Conservation (phyloP, 208 protist species). For the Trichomonas vaginalis region DNA sequence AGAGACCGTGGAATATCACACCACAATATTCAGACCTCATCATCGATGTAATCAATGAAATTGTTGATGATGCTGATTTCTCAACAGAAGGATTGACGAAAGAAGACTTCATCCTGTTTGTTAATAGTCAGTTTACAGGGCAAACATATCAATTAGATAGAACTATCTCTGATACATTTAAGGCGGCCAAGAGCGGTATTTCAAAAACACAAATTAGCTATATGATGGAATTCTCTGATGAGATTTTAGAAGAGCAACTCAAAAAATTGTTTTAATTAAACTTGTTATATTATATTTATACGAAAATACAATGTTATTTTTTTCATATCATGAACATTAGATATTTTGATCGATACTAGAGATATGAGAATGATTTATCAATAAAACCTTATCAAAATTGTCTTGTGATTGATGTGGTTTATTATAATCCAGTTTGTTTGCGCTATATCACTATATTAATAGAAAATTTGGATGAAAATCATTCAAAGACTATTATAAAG, state of each 20-base stretch:
- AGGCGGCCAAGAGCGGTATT: background rate
- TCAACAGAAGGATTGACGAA: background rate
- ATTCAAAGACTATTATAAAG: no score
- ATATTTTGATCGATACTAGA: no score
- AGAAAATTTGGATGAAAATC: no score
- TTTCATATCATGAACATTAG: no score
- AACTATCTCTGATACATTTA: background rate
- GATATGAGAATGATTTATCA: no score
- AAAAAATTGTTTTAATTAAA: background rate
- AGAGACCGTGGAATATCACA: background rate
- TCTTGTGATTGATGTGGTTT: no score
- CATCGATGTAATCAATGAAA: background rate
- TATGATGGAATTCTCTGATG: background rate
- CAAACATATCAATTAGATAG: background rate
- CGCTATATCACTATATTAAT: no score
- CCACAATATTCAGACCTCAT: background rate
- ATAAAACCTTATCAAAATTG: no score
- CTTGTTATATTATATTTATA: no score
- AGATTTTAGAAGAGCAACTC: background rate
- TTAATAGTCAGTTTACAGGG: background rate
- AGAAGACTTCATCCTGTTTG: background rate
- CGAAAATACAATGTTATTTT: no score
- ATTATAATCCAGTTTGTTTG: no score
- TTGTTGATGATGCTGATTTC: background rate
- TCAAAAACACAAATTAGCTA: background rate